Evolutionary conservation across 1,139 yeast genomes (phyloP).

Genomic region (Scheffersomyces illinoinensis): DNA sequence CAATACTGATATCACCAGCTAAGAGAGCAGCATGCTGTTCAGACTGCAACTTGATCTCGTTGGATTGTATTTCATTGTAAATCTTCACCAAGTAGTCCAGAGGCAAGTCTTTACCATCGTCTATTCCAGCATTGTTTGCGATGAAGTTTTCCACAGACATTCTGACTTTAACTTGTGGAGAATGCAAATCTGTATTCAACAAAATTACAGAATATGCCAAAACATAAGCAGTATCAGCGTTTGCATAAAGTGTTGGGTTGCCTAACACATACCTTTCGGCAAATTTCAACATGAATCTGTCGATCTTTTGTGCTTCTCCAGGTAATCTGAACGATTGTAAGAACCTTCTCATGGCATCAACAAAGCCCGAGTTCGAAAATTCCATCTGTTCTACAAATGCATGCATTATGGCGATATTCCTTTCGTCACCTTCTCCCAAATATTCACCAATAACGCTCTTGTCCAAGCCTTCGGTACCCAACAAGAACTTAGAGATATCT

Average conservation of each 20-base stretch:
- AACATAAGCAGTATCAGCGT: conserved; percentile 93
- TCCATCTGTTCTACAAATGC: conserved; percentile 90
- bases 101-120: conserved; percentile 85
- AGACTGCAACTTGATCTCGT: conserved; percentile 88
- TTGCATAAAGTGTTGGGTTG: conserved; percentile 81
- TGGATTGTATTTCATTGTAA: conserved; percentile 71
- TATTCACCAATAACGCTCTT: conserved; percentile 87
- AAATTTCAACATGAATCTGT: conserved; percentile 93
- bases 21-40: conserved; percentile 93
- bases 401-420: conserved; percentile 83
- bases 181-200: conserved; percentile 93
- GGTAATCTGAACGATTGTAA: conserved; percentile 91
- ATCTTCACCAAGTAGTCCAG: conserved; percentile 66
- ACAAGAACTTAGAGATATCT: conserved; percentile 72
- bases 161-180: conserved; percentile 77
- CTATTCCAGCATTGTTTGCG: conserved; percentile 87
- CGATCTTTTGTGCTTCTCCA: conserved; percentile 98
- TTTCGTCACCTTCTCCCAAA: conserved; percentile 85
- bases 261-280: conserved; percentile 90
- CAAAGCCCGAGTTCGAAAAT: conserved; percentile 66
- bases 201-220: conserved; percentile 89
- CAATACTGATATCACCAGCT: conserved; percentile 55
- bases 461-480: conserved; percentile 79
- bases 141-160: conserved; percentile 89
- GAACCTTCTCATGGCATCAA: conserved; percentile 81